Base-by-base conservation (phyloP, 1,284 basidiomycete species). In the Xanthoconium separans region DNA sequence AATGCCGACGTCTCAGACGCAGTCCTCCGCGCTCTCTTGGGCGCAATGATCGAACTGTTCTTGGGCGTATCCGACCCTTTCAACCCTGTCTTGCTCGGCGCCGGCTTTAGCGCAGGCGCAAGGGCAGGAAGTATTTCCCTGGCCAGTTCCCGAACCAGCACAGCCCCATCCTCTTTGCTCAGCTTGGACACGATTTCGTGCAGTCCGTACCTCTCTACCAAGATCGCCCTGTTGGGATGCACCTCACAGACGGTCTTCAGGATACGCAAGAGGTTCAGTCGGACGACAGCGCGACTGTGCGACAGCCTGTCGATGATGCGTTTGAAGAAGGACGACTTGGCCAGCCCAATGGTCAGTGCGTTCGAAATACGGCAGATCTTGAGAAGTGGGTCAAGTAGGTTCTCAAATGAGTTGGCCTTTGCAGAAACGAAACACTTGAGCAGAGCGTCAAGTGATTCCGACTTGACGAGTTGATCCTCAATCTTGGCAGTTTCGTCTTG, bases 401-500 rank as follows among this genome's bases (percentile, higher is more conserved):
- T 94, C 72, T 98, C 96, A 69, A 98, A 98, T 1, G 93, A 95
- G 59, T 91, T 91, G 18, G 91, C 87, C 68, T 95, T 94, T 22
- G 93, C 87, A 5, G 85, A 82, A 44, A 92, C 87, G 70, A 98
- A 98, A 68, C 92, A 91, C 57, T 81, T 82, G 31, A 95, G 78
- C 12, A 99, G 75, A 0, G 82, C 77, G 8, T 93, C 89, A 16
- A 93, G 74, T 0, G 92, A 78, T 4, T 78, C 73, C 2, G 81
- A 73, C 64, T 91, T 88, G 43, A 90, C 74, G 0, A 99, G 77
- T 34, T 89, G 85, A 65, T 95, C 93, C 69, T 98, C 96, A 6
- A 99, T 91, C 48, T 93, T 82, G 3, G 93, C 86, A 1, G 93
- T 93, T 74, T 98, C 96, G 65, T 98, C 96, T 75, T 95, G 91